Evolutionary conservation across 1,284 basidiomycete species (phyloP).

Genomic region (Retiboletus flavoniger): DNA sequence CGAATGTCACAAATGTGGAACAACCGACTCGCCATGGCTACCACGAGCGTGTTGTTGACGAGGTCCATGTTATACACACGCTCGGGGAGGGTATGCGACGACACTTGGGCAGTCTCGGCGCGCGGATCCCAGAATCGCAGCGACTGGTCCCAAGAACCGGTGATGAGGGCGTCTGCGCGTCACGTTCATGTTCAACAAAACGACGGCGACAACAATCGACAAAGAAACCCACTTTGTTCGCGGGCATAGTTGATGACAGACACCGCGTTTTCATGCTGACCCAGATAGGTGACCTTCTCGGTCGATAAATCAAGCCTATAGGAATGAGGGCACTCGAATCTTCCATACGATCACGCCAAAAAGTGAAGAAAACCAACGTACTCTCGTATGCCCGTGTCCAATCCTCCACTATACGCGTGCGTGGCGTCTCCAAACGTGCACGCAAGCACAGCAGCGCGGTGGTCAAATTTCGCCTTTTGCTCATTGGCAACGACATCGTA

Average conservation of each 20-base stretch:
- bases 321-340: not conserved
- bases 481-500: constrained; percentile 67
- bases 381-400: constrained; percentile 75
- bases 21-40: constrained; percentile 86
- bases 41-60: constrained; percentile 73
- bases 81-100: constrained; percentile 73
- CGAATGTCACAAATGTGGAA: constrained; percentile 86
- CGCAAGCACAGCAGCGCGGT: constrained; percentile 71
- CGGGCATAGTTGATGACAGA: constrained; percentile 61
- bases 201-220: not conserved
- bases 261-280: constrained; percentile 65
- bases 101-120: constrained; percentile 53
- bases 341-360: not conserved
- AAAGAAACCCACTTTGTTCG: constrained; percentile 47
- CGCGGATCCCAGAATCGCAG: constrained; percentile 87
- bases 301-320: constrained; percentile 60
- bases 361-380: constrained; percentile 37
- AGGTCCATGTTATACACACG: constrained; percentile 83
- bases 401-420: constrained; percentile 69
- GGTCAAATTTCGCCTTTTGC: constrained; percentile 73
- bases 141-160: constrained; percentile 90
- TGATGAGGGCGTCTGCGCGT: constrained; percentile 64
- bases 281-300: constrained; percentile 62
- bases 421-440: constrained; percentile 62
- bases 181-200: not conserved